Conservation (phyloP, 2,329 filamentous ascomycete genomes). For the Coleophoma cylindrospora region DNA sequence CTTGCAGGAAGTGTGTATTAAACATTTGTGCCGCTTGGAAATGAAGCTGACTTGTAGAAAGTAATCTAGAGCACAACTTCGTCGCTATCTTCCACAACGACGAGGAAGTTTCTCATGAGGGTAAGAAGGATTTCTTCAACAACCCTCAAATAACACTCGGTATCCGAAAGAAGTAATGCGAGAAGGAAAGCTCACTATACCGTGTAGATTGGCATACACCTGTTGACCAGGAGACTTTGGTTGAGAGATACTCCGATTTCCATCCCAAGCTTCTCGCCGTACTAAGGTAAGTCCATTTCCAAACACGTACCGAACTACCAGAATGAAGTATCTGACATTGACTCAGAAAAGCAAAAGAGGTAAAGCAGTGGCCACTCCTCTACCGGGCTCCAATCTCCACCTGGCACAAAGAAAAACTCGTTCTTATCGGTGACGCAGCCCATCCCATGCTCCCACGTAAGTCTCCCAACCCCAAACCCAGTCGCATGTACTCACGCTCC, state of each 20-base stretch:
- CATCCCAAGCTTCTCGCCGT: slow-evolving; percentile 8
- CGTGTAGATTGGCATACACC: slow-evolving; percentile 11
- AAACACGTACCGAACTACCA: not conserved
- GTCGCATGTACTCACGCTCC: not conserved
- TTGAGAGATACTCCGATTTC: slow-evolving; percentile 8
- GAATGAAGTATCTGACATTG: not conserved
- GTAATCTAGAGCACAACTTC: slow-evolving; percentile 10
- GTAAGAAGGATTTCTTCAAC: not conserved
- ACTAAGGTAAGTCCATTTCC: slow-evolving; percentile 3
- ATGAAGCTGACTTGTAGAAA: not conserved
- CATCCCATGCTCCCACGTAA: slow-evolving; percentile 20
- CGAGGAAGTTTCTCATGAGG: slow-evolving; percentile 3
- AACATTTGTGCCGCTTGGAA: too few relatives aligned
- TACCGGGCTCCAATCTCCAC: slow-evolving; percentile 22
- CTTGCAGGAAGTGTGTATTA: slow-evolving; percentile 16
- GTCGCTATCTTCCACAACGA: slow-evolving; percentile 15
- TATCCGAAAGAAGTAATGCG: too few relatives aligned
- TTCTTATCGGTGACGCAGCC: slow-evolving; percentile 16
- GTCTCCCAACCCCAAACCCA: not conserved
- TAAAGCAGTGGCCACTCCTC: slow-evolving; percentile 24
- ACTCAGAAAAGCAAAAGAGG: slow-evolving; percentile 22
- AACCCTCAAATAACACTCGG: not conserved
- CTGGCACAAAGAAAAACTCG: slow-evolving; percentile 11
- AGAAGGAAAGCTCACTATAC: slow-evolving; percentile 2
- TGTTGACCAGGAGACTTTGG: slow-evolving; percentile 4